A percentile compares a stretch with the other conserved stretches of the same genome.
These are phyloP conservation scores for Opeltia flavorubescens DNA, from an alignment of 495 filamentous ascomycete species.

Conservation along the genomic window DNA sequence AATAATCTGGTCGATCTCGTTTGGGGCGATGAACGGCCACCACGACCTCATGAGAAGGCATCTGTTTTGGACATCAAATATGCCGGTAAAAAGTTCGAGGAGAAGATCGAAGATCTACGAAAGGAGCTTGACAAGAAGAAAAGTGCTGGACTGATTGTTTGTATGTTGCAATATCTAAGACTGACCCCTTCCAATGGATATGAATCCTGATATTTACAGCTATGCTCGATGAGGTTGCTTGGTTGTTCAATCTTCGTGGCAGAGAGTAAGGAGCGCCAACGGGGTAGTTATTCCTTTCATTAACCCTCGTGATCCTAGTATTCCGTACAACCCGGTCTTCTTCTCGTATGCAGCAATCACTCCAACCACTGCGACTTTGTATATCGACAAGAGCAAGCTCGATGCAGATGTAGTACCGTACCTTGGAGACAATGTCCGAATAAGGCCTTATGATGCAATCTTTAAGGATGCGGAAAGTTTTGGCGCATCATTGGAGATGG, in stretches of 20 bases:
- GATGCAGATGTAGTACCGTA: conserved; percentile 52
- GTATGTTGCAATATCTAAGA: conserved; percentile 24
- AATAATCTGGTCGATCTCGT: conserved; percentile 78
- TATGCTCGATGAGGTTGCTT: conserved; percentile 95
- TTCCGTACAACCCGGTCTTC: conserved; percentile 97
- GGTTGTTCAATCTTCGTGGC: conserved; percentile 93
- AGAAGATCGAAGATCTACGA: conserved; percentile 75
- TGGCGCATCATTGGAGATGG: conserved; percentile 25
- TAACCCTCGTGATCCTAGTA: conserved; percentile 31
- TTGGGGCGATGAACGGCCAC: conserved; percentile 64
- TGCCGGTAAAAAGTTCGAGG: conserved; percentile 66
- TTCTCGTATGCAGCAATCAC: conserved; percentile 94
- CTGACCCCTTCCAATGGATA: neutral
- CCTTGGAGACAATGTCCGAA: conserved; percentile 53
- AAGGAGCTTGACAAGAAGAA: conserved; percentile 92
- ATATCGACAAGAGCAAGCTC: conserved; percentile 70
- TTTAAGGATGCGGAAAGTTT: conserved; percentile 56
- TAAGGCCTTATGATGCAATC: conserved; percentile 77
- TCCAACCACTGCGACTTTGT: conserved; percentile 65
- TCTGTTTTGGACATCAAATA: conserved; percentile 56
- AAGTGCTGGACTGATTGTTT: conserved; percentile 73
- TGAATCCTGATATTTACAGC: conserved; percentile 21
- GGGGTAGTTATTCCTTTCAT: neutral
- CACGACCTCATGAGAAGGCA: conserved; percentile 62
- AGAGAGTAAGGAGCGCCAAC: conserved; percentile 51